Evolutionary conservation across 225 moss, liverwort and hornwort species (phyloP), one percentile per base, ranked within the genome.

Genomic region (Climacium dendroides): DNA sequence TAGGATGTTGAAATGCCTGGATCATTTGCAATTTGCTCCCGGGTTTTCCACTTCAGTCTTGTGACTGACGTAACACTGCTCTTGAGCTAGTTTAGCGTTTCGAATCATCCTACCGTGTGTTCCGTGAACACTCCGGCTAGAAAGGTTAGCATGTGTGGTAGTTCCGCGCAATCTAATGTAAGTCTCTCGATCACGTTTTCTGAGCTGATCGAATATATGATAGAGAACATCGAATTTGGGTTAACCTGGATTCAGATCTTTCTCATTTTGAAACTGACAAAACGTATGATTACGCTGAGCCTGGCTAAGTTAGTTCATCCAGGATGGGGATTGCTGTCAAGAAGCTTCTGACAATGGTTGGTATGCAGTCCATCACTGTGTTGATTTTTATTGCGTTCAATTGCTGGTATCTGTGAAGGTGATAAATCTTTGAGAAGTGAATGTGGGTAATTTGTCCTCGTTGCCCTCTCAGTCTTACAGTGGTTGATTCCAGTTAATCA

Each of bases 21-120:
- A 82, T 81, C 53, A 19, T 41, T 53, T n/a, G 85, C 10, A 25
- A n/a, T 79, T n/a, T 66, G 87, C 89, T 89, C 89, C 91, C 91
- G 89, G 73, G 78, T 87, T 89, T 58, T 89, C n/a, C 82, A 78
- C 73, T 87, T 59, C 82, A 64, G 62, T 78, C 71, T 84, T 37
- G 80, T 10, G n/a, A 77, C 73, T 59, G 87, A 84, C 45, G 85
- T 37, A 12, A 19, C 69, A 28, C 10, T 55, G 53, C 52, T 58
- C 17, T 78, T 30, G 11, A 63, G 48, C 48, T 48, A 48, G 63
- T n/a, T 83, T 48, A 80, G 85, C 37, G 48, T 85, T 74, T 74
- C n/a, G 85, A 55, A 74, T 63, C 34, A 43, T 60, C 82, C 53
- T 52, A 10, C 64, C 28, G 63, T 80, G 78, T n/a, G 19, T 65